phyloP scores from a whole-genome alignment of 371 early-diverging fungal genomes.

The Actinomucor elegans region DNA sequence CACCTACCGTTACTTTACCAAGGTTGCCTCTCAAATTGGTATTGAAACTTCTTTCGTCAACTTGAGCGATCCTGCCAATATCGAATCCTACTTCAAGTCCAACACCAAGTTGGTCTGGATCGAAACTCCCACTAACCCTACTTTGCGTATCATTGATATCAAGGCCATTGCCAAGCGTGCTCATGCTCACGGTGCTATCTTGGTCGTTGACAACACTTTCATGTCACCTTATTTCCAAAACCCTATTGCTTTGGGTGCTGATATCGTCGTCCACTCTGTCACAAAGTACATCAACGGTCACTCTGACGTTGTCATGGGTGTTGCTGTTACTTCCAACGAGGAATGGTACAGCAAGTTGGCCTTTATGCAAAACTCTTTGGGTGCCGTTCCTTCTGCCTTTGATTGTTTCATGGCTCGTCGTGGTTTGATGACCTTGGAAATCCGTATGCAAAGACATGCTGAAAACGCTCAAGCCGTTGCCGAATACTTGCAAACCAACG shows the following conservation, averaged over 20 bases:
- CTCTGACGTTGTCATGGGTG: slow-evolving; percentile 97
- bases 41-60: slow-evolving; percentile 89
- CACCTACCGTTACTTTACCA: slow-evolving; percentile 95
- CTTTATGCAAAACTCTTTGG: slow-evolving; percentile 95
- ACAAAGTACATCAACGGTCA: slow-evolving; percentile 99
- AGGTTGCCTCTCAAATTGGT: slow-evolving; percentile 76
- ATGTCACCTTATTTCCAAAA: slow-evolving; percentile 96
- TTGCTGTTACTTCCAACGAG: slow-evolving; percentile 81
- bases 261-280: slow-evolving; percentile 97
- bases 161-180: slow-evolving; percentile 78
- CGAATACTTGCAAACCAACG: slow-evolving; percentile 59
- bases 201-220: slow-evolving; percentile 99
- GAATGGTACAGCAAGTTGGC: slow-evolving; percentile 72
- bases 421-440: slow-evolving; percentile 93
- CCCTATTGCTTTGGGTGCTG: slow-evolving; percentile 91
- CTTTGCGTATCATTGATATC: slow-evolving; percentile 93
- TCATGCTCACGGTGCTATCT: slow-evolving; percentile 73
- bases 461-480: slow-evolving; percentile 83
- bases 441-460: slow-evolving; percentile 93
- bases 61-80: slow-evolving; percentile 72
- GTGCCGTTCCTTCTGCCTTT: slow-evolving; percentile 96
- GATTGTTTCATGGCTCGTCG: slow-evolving; percentile 95
- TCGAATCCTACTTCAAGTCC: slow-evolving; percentile 63
- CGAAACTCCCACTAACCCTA: slow-evolving; percentile 97
- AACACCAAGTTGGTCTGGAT: slow-evolving; percentile 93